phyloP scores from a whole-genome alignment of 768 basidiomycete genomes.

The Cantharellus anzutake region DNA sequence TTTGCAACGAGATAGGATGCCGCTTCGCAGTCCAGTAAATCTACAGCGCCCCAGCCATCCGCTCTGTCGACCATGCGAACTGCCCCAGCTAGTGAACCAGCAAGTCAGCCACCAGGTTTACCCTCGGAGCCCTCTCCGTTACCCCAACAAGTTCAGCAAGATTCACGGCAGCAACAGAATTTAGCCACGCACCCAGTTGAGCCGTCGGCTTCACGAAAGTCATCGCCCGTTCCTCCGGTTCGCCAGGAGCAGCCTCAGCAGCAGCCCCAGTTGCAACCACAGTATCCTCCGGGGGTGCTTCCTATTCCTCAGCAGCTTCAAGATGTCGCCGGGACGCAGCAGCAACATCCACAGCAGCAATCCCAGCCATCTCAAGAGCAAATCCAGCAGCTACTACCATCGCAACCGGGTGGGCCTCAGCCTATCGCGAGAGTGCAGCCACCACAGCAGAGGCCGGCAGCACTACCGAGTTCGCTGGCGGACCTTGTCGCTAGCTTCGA shows the following conservation, averaged over 20 bases:
- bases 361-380: constrained; percentile 17
- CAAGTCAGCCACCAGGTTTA: too few species aligned
- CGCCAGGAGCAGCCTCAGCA: neutral
- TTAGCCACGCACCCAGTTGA: neutral
- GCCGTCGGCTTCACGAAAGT: neutral
- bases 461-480: constrained; percentile 55
- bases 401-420: constrained; percentile 1
- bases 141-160: constrained; percentile 29
- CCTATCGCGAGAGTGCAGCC: constrained; percentile 2
- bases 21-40: too few species aligned
- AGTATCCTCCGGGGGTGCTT: too few species aligned
- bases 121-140: constrained; percentile 24
- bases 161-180: constrained; percentile 12
- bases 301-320: too few species aligned
- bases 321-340: neutral
- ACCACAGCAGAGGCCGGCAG: constrained; percentile 12
- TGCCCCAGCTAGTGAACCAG: too few species aligned
- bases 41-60: too few species aligned
- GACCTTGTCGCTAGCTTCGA: constrained; percentile 92
- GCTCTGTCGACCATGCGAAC: too few species aligned
- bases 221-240: neutral
- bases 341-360: constrained; percentile 8
- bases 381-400: constrained; percentile 23
- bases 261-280: neutral
- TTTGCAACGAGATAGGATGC: too few species aligned